Conservation (phyloP, 2,329 filamentous ascomycete genomes). For the Penicillium sp. region DNA sequence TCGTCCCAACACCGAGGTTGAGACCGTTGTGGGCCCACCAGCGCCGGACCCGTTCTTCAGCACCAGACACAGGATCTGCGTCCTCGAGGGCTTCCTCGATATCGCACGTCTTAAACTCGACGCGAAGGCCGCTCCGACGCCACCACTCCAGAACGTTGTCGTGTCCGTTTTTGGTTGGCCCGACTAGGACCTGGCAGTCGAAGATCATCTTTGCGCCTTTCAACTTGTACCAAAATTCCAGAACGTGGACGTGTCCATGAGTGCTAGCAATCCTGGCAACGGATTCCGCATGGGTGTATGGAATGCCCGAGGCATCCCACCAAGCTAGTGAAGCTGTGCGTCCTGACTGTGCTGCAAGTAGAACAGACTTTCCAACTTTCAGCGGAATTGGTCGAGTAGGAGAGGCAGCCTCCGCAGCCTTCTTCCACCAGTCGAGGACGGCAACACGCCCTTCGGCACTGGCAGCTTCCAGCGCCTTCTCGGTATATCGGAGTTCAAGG, state of each 20-base stretch:
- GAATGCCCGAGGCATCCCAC: slow-evolving; percentile 84
- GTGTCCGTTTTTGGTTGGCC: slow-evolving; percentile 85
- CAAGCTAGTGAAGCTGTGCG: slow-evolving; percentile 78
- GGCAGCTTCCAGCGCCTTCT: slow-evolving; percentile 84
- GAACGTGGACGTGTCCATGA: slow-evolving; percentile 80
- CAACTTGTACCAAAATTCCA: slow-evolving; percentile 80
- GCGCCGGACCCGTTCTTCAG: slow-evolving; percentile 72
- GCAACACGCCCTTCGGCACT: slow-evolving; percentile 82
- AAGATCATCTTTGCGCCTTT: slow-evolving; percentile 80
- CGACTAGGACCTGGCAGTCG: slow-evolving; percentile 81
- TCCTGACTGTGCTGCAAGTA: slow-evolving; percentile 82
- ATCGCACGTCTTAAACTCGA: slow-evolving; percentile 94
- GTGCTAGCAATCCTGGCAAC: slow-evolving; percentile 84
- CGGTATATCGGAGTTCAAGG: slow-evolving; percentile 81
- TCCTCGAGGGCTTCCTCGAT: slow-evolving; percentile 95
- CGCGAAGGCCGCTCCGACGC: slow-evolving; percentile 72
- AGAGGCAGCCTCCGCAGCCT: slow-evolving; percentile 66
- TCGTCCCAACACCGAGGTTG: slow-evolving; percentile 79
- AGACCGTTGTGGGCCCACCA: slow-evolving; percentile 91
- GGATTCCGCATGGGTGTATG: slow-evolving; percentile 77
- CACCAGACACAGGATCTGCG: slow-evolving; percentile 66
- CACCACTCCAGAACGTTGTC: slow-evolving; percentile 90
- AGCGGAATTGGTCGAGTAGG: slow-evolving; percentile 59
- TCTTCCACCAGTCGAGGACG: slow-evolving; percentile 93
- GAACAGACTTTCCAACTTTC: slow-evolving; percentile 82